These are phyloP conservation scores for Suillus hirtellus DNA, from an alignment of 768 basidiomycete species.

Conservation along the genomic window DNA sequence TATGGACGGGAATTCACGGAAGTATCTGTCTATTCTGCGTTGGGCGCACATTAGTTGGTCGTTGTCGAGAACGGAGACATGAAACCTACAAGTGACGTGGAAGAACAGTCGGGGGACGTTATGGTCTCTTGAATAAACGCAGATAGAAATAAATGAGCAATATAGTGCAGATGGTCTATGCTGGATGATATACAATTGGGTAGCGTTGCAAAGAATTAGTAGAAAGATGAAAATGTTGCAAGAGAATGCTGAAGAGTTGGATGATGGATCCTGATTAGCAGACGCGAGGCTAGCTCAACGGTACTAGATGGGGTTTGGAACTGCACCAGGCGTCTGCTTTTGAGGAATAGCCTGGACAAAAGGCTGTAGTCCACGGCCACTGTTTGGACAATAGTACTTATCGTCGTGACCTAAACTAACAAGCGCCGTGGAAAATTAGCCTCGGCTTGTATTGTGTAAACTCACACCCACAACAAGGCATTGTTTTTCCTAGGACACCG, in stretches of 20 bases:
- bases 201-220: neutral
- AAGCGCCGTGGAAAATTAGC: neutral
- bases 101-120: neutral
- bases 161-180: slow-evolving; percentile 8
- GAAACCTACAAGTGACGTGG: slow-evolving; percentile 7
- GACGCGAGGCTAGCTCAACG: slow-evolving; percentile 25
- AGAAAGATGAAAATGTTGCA: neutral
- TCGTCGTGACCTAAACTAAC: slow-evolving; percentile 1
- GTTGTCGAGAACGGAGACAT: neutral
- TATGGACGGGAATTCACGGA: neutral
- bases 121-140: neutral
- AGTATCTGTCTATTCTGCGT: slow-evolving; percentile 14
- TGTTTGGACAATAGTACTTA: slow-evolving; percentile 23
- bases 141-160: slow-evolving; percentile 8
- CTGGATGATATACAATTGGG: slow-evolving; percentile 3
- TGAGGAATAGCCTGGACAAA: slow-evolving; percentile 17
- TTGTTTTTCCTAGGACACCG: slow-evolving; percentile 24
- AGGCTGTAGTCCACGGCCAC: slow-evolving; percentile 14
- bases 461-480: slow-evolving; percentile 24
- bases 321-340: slow-evolving; percentile 14
- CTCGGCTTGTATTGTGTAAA: slow-evolving; percentile 9
- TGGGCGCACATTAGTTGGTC: slow-evolving; percentile 8
- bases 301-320: neutral
- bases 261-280: slow-evolving; percentile 1
- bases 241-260: slow-evolving; percentile 5